Base-by-base conservation (phyloP, 192 early-diverging fungal species). In the Backusella parvicylindrica region DNA sequence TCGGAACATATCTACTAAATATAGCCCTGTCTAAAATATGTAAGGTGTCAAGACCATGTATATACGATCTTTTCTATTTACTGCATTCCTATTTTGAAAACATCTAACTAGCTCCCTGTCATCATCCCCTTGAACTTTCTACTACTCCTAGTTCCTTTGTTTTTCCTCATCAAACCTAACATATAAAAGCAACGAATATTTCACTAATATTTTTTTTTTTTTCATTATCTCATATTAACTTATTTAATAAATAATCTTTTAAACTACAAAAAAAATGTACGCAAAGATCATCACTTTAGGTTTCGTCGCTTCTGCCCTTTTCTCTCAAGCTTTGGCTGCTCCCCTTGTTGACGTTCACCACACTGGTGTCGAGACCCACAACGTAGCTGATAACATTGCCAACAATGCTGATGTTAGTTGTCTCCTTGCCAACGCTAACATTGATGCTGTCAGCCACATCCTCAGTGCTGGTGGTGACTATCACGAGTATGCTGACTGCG, bases 191-290 rank as follows among this genome's bases (percentile, higher is more conserved):
- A 12, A 23, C 21, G 23, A 26, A 60, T 12, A 28, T 28, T 60
- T 60, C 23, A 23, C 12, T 60, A 23, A 3, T 26, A 15, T 9
- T 60, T 60, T 60, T 60, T 60, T 60, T 60, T 60, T 56, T n/a
- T 26, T 60, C 53, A 56, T 56, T 26, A 56, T 56, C 53, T 47
- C 43, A 47, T 47, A 47, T 47, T 47, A 60, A 60, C 26, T 60
- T 60, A 60, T 60, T 60, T 60, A 60, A 60, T 60, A 60, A 60
- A 60, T 60, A 60, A 60, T 60, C 53, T 60, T 60, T 2, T 11
- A 26, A 60, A 60, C 53, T 60, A 11, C 7, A 60, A 60, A 9
- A 21, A 56, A 56, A 60, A 60, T 60, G 53, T 28, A 60, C 53
- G 53, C 53, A 28, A 60, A 60, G 23, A 60, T 60, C 26, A 60